phyloP scores from a whole-genome alignment of 805 yeast genomes.

The Kodamaea neixiangensis region DNA sequence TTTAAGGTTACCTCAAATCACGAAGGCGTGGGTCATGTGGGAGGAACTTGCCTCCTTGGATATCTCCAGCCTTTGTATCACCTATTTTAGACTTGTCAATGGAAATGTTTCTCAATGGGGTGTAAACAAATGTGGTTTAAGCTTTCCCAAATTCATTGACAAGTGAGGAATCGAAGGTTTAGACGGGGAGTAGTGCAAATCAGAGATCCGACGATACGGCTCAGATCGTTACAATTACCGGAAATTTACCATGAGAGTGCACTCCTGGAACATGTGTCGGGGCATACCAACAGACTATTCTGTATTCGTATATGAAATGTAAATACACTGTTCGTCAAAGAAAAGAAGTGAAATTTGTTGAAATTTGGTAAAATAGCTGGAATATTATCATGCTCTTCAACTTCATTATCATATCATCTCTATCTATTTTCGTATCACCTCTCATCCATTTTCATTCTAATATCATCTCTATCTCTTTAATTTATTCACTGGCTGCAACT shows the following conservation, averaged over 20 bases:
- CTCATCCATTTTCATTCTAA: too few relatives aligned
- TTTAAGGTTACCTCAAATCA: neutral
- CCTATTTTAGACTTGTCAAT: neutral
- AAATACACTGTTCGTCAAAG: neutral
- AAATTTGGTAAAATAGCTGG: neutral
- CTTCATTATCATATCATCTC: too few relatives aligned
- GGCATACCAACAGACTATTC: too few relatives aligned
- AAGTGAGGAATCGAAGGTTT: neutral
- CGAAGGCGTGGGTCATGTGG: conserved; percentile 15
- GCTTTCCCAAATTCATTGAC: neutral
- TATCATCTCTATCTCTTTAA: neutral
- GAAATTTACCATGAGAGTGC: too few relatives aligned
- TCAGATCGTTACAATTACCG: neutral
- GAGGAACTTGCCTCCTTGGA: neutral
- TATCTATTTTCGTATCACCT: too few relatives aligned
- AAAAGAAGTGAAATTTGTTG: neutral
- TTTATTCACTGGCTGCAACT: neutral
- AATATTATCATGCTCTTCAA: too few relatives aligned
- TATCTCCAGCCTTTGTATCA: neutral
- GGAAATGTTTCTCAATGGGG: neutral
- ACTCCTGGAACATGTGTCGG: too few relatives aligned
- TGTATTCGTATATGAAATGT: too few relatives aligned
- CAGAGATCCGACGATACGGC: neutral
- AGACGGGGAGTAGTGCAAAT: neutral
- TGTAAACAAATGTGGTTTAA: neutral